Conservation (phyloP, 768 basidiomycete species). For the Leucocoprinus sp. region DNA sequence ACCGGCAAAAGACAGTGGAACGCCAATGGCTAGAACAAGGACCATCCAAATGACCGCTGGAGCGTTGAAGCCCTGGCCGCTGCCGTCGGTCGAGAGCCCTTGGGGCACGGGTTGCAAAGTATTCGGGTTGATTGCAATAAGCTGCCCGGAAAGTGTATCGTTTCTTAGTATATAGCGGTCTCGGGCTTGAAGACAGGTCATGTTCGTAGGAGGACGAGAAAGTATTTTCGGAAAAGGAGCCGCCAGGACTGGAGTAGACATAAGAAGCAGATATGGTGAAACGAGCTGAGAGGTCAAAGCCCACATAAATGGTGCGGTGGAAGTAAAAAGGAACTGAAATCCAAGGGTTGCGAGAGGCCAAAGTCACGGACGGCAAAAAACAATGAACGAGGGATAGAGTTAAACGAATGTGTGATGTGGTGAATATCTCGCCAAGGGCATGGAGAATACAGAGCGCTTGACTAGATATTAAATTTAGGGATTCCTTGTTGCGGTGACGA, state of each 20-base stretch:
- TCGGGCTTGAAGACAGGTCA: background rate
- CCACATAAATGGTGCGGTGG: background rate
- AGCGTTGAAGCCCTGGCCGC: constrained; percentile 36
- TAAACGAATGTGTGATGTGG: background rate
- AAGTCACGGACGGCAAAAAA: background rate
- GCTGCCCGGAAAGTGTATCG: constrained; percentile 29
- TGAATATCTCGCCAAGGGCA: background rate
- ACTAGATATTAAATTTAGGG: constrained; percentile 1
- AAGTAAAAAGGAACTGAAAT: background rate
- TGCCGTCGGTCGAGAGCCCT: constrained; percentile 50
- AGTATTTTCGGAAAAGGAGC: background rate
- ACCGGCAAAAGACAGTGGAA: constrained; percentile 47
- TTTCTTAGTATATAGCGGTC: constrained; percentile 12
- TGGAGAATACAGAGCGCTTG: background rate
- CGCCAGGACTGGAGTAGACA: constrained; percentile 1
- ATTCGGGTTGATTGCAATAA: constrained; percentile 34
- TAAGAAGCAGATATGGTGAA: background rate
- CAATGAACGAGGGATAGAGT: constrained; percentile 1
- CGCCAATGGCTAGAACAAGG: constrained; percentile 43
- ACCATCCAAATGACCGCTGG: constrained; percentile 52
- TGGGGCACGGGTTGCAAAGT: constrained; percentile 41
- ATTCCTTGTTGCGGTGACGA: constrained; percentile 1
- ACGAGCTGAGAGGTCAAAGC: constrained; percentile 7
- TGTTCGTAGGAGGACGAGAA: background rate
- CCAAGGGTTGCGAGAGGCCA: background rate